Evolutionary conservation across 441 rosid species (phyloP), one percentile per base, ranked within the genome.

Genomic region (Adansonia rubrostipa): DNA sequence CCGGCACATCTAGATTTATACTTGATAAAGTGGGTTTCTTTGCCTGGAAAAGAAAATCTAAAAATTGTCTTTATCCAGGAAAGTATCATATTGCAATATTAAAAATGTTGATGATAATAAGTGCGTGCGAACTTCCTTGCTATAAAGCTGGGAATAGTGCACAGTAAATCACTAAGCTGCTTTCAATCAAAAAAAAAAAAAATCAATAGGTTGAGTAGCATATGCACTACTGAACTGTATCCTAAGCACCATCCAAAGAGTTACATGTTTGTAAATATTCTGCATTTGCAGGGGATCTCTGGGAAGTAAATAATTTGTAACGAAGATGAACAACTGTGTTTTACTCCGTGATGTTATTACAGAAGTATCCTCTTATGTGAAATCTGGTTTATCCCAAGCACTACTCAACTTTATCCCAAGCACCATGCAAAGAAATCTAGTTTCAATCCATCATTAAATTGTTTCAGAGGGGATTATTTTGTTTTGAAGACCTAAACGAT

Each of bases 1-100:
- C 89, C 22, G 91, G 90, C 81, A 95, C 87, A 63, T 95, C 93
- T 85, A 97, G 79, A 85, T 92, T 93, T 84, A 97, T 92, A 82
- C 88, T 84, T 74, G 90, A 87, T 75, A 97, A 82, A 50, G 95
- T 92, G 53, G 90, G 92, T 22, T 86, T 92, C 54, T 91, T 91
- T 54, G 84, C 85, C 99, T 90, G 87, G 69, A 82, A 82, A 74
- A 84, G 78, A 66, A 69, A 57, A 72, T 14, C 44, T 45, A 20
- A 22, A 57, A 15, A 9, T 66, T 76, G 33, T 50, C 14, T 73
- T 58, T 36, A 72, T 71, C 33, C 1, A 47, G 14, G 17, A 57
- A 76, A 78, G 62, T 22, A 17, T 3, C 64, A 75, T 4, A 75
- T 44, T 50, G 71, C 36, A 51, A 42, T 20, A 19, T 64, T 66